phyloP scores from a whole-genome alignment of 805 yeast species.

The Blastobotrys parvus region DNA sequence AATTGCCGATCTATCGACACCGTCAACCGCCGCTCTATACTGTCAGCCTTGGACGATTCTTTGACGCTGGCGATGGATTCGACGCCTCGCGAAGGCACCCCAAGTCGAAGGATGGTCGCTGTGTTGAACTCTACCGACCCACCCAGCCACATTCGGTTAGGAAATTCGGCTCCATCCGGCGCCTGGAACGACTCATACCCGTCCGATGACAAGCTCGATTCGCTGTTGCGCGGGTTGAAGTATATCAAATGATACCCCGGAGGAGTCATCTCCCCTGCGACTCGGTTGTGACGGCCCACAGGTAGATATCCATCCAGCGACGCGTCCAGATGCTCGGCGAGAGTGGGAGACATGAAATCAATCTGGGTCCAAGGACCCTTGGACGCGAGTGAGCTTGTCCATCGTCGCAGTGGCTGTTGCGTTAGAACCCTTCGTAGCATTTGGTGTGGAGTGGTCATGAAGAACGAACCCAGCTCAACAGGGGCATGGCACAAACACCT shows the following conservation, averaged over 20 bases:
- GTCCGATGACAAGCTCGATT: slow-evolving; percentile 46
- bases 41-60: slow-evolving; percentile 11
- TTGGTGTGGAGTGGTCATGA: no score
- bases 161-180: slow-evolving; percentile 38
- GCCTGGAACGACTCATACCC: slow-evolving; percentile 79
- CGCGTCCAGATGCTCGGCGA: slow-evolving; percentile 22
- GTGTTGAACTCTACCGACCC: slow-evolving; percentile 46
- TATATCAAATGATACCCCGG: slow-evolving; percentile 60
- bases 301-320: slow-evolving; percentile 24
- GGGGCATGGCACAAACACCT: no score
- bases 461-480: no score
- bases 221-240: slow-evolving; percentile 51
- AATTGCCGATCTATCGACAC: slow-evolving; percentile 52
- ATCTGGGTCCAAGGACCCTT: slow-evolving; percentile 22
- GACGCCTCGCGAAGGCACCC: slow-evolving; percentile 36
- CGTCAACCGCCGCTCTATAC: slow-evolving; percentile 28
- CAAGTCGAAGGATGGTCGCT: slow-evolving; percentile 28
- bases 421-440: no score
- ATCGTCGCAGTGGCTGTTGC: no score
- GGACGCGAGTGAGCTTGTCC: background rate
- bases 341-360: slow-evolving; percentile 25
- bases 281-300: slow-evolving; percentile 5
- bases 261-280: slow-evolving; percentile 18
- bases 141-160: slow-evolving; percentile 68
- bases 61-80: slow-evolving; percentile 46